Evolutionary conservation across 2,329 filamentous ascomycete genomes (phyloP).

Genomic region (Fusarium falciforme): DNA sequence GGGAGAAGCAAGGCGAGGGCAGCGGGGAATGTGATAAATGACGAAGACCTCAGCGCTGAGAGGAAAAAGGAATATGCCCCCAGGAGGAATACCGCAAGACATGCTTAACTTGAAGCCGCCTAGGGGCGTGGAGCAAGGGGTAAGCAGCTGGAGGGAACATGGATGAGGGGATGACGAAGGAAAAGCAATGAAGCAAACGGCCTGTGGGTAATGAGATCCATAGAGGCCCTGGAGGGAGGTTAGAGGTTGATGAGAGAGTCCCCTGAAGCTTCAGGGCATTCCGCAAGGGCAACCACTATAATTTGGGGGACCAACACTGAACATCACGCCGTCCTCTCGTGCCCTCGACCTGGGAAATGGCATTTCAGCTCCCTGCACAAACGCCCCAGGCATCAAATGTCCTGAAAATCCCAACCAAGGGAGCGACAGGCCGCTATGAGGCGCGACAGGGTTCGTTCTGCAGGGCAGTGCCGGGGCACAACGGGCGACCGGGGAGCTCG

Average conservation of each 20-base stretch:
- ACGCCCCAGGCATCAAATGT: neutral
- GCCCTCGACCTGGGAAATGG: neutral
- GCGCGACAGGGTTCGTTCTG: neutral
- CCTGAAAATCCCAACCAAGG: neutral
- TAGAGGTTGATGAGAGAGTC: constrained; percentile 1
- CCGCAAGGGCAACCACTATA: neutral
- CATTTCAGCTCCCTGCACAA: neutral
- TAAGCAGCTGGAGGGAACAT: constrained; percentile 2
- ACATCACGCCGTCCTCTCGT: neutral
- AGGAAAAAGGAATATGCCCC: constrained; percentile 24
- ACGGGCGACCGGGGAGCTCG: neutral
- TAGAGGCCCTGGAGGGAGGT: neutral
- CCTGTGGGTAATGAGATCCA: neutral
- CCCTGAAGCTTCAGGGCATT: neutral
- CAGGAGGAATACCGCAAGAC: constrained; percentile 26
- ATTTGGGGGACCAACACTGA: neutral
- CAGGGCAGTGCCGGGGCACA: neutral
- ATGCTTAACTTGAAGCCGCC: constrained; percentile 25
- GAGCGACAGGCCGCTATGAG: neutral
- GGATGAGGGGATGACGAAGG: constrained; percentile 19
- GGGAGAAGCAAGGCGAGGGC: constrained; percentile 11
- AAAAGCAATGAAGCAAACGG: constrained; percentile 20
- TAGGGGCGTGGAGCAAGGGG: constrained; percentile 30
- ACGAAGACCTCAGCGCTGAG: constrained; percentile 2
- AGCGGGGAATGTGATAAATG: constrained; percentile 29